A percentile compares a stretch with the other conserved stretches of the same genome.
phyloP scores from a whole-genome alignment of 2,329 filamentous ascomycete genomes.

The Ascochyta clinopodiicola region DNA sequence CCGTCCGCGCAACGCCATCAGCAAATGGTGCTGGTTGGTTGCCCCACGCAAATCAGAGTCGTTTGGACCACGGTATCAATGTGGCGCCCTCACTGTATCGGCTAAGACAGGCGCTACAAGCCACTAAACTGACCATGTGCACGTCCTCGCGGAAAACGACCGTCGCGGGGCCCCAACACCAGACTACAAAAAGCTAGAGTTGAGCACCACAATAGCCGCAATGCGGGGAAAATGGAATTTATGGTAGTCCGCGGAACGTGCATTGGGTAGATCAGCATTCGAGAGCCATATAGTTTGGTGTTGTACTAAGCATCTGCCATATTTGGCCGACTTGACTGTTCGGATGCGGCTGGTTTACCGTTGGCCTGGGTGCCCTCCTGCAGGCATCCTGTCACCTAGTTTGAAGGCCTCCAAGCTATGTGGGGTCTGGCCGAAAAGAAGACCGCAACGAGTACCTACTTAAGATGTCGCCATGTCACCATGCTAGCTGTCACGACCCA shows the following conservation, averaged over 20 bases:
- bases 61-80: neutral
- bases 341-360: constrained; percentile 1
- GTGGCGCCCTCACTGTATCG: neutral
- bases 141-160: constrained; percentile 13
- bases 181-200: constrained; percentile 9
- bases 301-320: neutral
- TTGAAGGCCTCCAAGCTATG: constrained; percentile 15
- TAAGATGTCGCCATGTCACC: neutral
- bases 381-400: constrained; percentile 9
- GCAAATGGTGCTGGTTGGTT: no score
- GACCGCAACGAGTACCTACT: constrained; percentile 5
- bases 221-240: constrained; percentile 7
- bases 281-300: neutral
- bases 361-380: constrained; percentile 10
- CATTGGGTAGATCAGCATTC: neutral
- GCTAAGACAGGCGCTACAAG: constrained; percentile 5
- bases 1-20: neutral
- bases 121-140: constrained; percentile 10
- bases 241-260: neutral
- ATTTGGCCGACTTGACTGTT: constrained; percentile 9
- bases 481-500: neutral
- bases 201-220: constrained; percentile 12
- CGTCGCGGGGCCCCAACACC: constrained; percentile 15
- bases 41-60: no score
- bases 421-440: constrained; percentile 1